Conservation (phyloP, 2,329 filamentous ascomycete genomes). For the Pseudocercospora vitis region DNA sequence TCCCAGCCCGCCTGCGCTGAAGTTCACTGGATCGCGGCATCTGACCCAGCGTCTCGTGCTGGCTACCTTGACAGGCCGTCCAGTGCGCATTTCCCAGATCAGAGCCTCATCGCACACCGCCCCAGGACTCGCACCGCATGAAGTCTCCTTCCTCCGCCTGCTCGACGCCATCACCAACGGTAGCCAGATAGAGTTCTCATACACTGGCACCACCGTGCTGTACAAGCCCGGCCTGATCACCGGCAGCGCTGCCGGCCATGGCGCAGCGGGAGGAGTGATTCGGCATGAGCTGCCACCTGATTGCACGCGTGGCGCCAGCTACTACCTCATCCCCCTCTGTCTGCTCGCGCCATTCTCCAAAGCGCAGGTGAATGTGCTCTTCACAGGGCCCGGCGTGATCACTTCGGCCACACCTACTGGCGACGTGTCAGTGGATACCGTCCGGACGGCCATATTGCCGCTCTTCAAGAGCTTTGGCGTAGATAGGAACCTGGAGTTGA, state of each 20-base stretch:
- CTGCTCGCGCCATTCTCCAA: constrained; percentile 92
- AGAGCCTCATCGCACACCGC: constrained; percentile 80
- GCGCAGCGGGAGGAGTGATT: constrained; percentile 72
- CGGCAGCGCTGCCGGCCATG: constrained; percentile 73
- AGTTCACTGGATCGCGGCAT: constrained; percentile 78
- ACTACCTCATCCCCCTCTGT: constrained; percentile 87
- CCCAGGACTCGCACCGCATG: constrained; percentile 86
- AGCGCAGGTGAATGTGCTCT: constrained; percentile 82
- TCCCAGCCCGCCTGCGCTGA: constrained; percentile 33
- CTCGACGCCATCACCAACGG: constrained; percentile 95
- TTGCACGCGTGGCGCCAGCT: constrained; percentile 79
- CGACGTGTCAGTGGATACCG: constrained; percentile 88
- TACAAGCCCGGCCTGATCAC: constrained; percentile 93
- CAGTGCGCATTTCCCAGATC: constrained; percentile 91
- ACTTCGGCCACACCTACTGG: constrained; percentile 79
- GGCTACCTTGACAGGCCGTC: constrained; percentile 83
- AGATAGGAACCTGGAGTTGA: constrained; percentile 77
- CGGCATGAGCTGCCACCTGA: constrained; percentile 75
- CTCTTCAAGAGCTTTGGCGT: constrained; percentile 91
- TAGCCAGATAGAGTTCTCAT: constrained; percentile 89
- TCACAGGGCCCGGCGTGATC: constrained; percentile 88
- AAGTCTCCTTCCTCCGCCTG: constrained; percentile 92
- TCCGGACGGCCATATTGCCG: constrained; percentile 88
- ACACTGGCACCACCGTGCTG: constrained; percentile 88
- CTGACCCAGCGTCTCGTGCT: constrained; percentile 83